Conservation (phyloP, 306 rosid species). For the Ammopiptanthus mongolicus region DNA sequence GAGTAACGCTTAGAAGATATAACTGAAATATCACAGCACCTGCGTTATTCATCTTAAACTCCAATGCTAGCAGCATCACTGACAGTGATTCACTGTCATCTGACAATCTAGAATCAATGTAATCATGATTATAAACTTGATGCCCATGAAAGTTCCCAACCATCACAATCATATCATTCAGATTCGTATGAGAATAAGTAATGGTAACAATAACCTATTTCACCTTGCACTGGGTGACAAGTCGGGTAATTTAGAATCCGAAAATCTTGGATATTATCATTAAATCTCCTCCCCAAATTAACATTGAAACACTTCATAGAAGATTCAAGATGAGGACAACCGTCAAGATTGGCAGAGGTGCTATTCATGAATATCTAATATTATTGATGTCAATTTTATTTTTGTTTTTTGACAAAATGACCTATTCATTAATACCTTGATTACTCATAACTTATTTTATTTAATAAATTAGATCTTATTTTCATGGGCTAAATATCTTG, state of each 20-base stretch:
- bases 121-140: not conserved
- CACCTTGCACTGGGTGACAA: not conserved
- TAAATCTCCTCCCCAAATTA: not conserved
- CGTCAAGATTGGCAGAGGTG: not conserved
- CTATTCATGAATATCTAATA: not conserved
- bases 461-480: no score
- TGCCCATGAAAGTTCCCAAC: not conserved
- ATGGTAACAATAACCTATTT: not conserved
- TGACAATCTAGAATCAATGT: not conserved
- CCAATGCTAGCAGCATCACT: not conserved
- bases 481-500: no score
- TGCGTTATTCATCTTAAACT: not conserved
- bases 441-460: no score
- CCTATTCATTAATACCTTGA: not conserved
- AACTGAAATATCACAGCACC: not conserved
- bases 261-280: not conserved
- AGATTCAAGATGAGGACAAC: not conserved
- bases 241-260: not conserved
- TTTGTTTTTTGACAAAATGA: not conserved
- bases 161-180: no score
- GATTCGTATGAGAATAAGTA: not conserved
- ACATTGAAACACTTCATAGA: not conserved
- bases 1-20: not conserved
- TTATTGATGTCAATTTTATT: not conserved
- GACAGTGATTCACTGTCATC: not conserved